Evolutionary conservation across 306 rosid species (phyloP), one percentile per base, ranked within the genome.

Genomic region (Cercis canadensis): DNA sequence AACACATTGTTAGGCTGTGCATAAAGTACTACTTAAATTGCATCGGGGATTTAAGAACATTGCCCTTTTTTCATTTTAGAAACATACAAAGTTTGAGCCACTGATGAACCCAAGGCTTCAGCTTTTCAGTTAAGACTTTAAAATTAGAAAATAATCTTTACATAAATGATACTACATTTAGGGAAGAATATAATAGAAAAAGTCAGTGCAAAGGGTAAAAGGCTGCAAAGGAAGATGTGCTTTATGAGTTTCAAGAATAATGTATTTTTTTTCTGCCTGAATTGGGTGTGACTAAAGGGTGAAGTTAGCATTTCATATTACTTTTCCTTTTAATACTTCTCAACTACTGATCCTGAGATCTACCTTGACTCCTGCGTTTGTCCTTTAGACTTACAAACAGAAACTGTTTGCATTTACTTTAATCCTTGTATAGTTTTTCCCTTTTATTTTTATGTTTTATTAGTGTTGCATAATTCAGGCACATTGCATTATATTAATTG

Each of bases 281-380:
- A 21, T 57, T 53, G 33, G 12, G 68, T 73, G 62, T 37, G 66
- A 53, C 33, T 53, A 55, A 45, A 43, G 69, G 57, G 47, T 36
- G 65, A 36, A 18, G 50, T 59, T 43, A 19, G 54, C 46, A 8
- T 21, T 51, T 73, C 45, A 54, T 45, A 18, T 62, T 33, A 8
- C 39, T 74, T 73, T 60, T 3, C 15, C 44, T 45, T 14, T 58
- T n/a, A 58, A 31, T 45, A 40, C 41, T 63, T 5, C 37, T 15
- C 13, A 5, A 31, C 29, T 50, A 50, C 55, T 50, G 24, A 16
- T 15, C 24, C 10, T 17, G 17, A 50, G 11, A 50, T 24, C n/a
- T 7, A 15, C 15, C 4, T 50, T 10, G 7, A 17, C 24, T 11
- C 21, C 21, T 16, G 7, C 17, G 2, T 46, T 4, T 16, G 4